Evolutionary conservation across 257 asterid species (phyloP), one percentile per base, ranked within the genome.

Genomic region (Dorcoceras hygrometricum): DNA sequence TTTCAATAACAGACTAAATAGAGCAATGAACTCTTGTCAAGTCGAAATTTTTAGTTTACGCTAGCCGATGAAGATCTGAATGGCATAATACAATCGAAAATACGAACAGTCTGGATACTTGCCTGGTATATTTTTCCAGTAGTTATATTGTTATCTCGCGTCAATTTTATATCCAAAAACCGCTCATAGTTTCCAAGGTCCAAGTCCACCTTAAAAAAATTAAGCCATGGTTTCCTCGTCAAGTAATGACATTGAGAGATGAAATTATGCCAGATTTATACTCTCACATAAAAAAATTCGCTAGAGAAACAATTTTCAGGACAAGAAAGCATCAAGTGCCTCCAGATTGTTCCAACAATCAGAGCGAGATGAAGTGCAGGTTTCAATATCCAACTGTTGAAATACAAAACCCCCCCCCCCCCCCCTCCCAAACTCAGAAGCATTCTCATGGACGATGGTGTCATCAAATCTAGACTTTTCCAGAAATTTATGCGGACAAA

Each of bases 171-270:
- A 82, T 92, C 92, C 76, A 92, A 81, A 64, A 92, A 92, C 43
- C 98, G 95, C 75, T 92, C 98, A 59, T 92, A 92, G 80, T 92
- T 92, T 54, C 98, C 98, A 59, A 92, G 98, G 84, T 92, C 98
- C 71, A 92, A 83, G 84, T 92, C 98, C 92, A 92, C 98, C 98
- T 91, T 75, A 71, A 81, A 53, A 72, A 66, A 71, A 39, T 71
- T 28, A 67, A 54, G 66, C 70, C 71, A 76, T 43, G 8, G 12
- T 74, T 66, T 57, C 53, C 16, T 55, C 55, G 57, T 27, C 19
- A 32, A 57, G 54, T 18, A 56, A 56, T 24, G 57, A 14, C 4
- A 63, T 24, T 20, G 56, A 3, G 5, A 18, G 55, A n/a, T n/a
- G n/a, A n/a, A n/a, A n/a, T n/a, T n/a, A n/a, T n/a, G n/a, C n/a